Percentiles rank a stretch among this genome's conserved stretches.
Evolutionary conservation across 2,329 filamentous ascomycete genomes (phyloP).

Genomic region (Sporothrix mexicana): DNA sequence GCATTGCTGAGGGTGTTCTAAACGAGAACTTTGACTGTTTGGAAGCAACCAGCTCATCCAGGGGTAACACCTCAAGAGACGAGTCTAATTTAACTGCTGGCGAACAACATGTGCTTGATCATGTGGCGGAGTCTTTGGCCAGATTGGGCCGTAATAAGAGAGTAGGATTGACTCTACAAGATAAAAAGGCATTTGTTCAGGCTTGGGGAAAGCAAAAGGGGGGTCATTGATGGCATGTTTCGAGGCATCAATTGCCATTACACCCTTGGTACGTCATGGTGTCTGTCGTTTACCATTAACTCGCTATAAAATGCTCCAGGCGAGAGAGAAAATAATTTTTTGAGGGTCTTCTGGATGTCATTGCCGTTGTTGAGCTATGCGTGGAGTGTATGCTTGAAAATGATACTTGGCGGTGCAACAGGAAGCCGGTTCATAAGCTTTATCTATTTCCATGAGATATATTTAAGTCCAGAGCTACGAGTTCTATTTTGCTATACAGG

Average conservation of each 20-base stretch:
- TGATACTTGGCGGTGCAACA: background rate
- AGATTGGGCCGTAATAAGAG: slow-evolving; percentile 85
- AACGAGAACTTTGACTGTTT: slow-evolving; percentile 47
- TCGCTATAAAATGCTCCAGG: too few species aligned
- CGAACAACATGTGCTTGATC: slow-evolving; percentile 75
- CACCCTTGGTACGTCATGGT: too few species aligned
- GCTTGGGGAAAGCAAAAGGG: slow-evolving; percentile 60
- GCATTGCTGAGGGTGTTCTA: slow-evolving; percentile 78
- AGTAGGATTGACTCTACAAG: slow-evolving; percentile 79
- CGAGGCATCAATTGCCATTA: too few species aligned
- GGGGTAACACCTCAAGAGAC: background rate
- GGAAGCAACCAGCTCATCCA: background rate
- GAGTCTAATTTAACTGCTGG: slow-evolving; percentile 50
- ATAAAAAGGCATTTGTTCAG: slow-evolving; percentile 82
- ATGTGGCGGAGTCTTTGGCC: slow-evolving; percentile 84
- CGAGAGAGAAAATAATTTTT: too few species aligned
- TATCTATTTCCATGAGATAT: background rate
- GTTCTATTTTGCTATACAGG: too few species aligned
- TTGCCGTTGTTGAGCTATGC: too few species aligned
- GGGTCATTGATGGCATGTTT: slow-evolving; percentile 30
- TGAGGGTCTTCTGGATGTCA: too few species aligned
- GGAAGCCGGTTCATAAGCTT: background rate
- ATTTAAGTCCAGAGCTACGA: background rate
- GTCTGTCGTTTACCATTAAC: too few species aligned
- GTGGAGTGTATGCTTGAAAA: background rate